These are phyloP conservation scores for Spinacia oleracea DNA, from an alignment of 179 eudicot genomes.

Conservation along the genomic window DNA sequence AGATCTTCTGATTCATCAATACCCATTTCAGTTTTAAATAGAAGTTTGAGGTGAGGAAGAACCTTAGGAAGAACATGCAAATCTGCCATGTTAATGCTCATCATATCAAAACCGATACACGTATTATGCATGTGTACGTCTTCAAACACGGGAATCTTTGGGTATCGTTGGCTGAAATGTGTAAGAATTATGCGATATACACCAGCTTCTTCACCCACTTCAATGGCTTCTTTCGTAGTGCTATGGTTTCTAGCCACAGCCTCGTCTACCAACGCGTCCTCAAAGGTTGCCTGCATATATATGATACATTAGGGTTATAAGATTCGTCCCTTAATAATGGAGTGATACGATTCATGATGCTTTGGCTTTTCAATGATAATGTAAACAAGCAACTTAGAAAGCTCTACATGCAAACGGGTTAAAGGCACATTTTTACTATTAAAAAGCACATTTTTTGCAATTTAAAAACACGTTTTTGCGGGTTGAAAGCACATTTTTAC, in stretches of 20 bases:
- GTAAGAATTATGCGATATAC: constrained; percentile 85
- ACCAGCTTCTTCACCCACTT: constrained; percentile 72
- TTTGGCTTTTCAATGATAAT: neutral
- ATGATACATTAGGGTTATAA: neutral
- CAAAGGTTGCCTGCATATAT: constrained; percentile 83
- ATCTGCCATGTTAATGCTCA: constrained; percentile 90
- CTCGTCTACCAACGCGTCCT: constrained; percentile 75
- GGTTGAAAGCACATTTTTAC: too few relatives aligned
- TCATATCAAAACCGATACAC: constrained; percentile 85
- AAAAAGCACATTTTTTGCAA: too few relatives aligned
- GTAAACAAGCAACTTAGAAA: too few relatives aligned
- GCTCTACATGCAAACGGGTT: too few relatives aligned
- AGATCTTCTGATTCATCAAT: constrained; percentile 64
- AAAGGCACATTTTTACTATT: too few relatives aligned
- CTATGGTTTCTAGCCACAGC: constrained; percentile 90
- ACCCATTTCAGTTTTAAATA: constrained; percentile 63
- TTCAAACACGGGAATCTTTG: constrained; percentile 85
- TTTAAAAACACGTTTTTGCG: too few relatives aligned
- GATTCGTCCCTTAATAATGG: neutral
- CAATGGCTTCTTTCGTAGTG: constrained; percentile 86
- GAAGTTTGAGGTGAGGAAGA: constrained; percentile 71
- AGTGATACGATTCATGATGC: neutral
- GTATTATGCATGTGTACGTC: constrained; percentile 76
- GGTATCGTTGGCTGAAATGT: constrained; percentile 97
- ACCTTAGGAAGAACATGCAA: constrained; percentile 69